Evolutionary conservation across 192 early-diverging fungal species (phyloP).

Genomic region (Paraglomus brasilianum): DNA sequence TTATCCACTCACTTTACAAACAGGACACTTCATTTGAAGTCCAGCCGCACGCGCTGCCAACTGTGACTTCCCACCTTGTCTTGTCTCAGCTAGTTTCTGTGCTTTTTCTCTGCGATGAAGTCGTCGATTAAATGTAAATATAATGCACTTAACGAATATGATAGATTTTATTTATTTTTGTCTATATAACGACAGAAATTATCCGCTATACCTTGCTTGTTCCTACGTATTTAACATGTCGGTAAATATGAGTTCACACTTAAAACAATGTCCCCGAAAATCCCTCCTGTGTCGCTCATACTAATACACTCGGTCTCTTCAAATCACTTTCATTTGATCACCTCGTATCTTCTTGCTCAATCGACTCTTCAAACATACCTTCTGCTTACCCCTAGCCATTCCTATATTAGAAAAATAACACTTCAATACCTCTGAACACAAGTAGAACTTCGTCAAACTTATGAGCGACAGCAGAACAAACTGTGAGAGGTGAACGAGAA

Average conservation of each 20-base stretch:
- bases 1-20: conserved; percentile 35
- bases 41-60: conserved; percentile 33
- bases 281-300: too few relatives aligned
- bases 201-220: conserved; percentile 37
- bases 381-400: conserved; percentile 43
- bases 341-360: too few relatives aligned
- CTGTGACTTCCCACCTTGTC: conserved; percentile 40
- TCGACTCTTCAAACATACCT: conserved; percentile 23
- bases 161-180: not conserved
- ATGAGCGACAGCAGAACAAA: too few relatives aligned
- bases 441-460: too few relatives aligned
- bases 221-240: conserved; percentile 10
- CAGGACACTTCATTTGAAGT: conserved; percentile 38
- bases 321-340: too few relatives aligned
- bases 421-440: too few relatives aligned
- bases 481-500: too few relatives aligned
- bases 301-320: too few relatives aligned
- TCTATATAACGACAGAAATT: not conserved
- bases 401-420: too few relatives aligned
- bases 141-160: not conserved
- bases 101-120: conserved; percentile 35
- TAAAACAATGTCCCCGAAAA: too few relatives aligned
- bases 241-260: too few relatives aligned
- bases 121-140: not conserved
- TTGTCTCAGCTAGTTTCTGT: conserved; percentile 39